Evolutionary conservation across 129 eudicot species (phyloP), one percentile per base, ranked within the genome.

Genomic region (Sambucus nigra): DNA sequence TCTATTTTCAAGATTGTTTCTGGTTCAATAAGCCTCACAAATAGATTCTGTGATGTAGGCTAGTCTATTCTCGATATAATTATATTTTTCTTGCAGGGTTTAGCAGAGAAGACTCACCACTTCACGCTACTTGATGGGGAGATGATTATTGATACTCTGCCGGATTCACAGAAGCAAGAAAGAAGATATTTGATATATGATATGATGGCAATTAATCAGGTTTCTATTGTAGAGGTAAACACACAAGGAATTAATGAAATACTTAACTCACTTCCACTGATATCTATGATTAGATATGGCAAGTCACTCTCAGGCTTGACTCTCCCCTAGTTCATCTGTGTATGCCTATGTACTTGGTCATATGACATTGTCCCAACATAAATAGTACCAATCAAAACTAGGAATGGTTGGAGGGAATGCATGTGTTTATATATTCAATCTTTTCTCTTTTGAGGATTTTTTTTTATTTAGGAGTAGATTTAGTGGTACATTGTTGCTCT

Each of bases 81-180:
- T 42, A 25, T 64, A 49, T 25, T 35, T 54, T 18, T 63, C 62
- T 59, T 55, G 58, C 71, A 76, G 84, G 87, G 78, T 66, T 67
- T 75, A 70, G 71, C 79, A 32, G 86, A 79, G 62, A 80, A 66
- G 76, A 25, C 69, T 69, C 99, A 92, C 73, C 99, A 92, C 73
- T 92, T 57, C 61, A 92, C 99, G 2, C 78, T 92, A 54, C 94
- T 92, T 62, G 99, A 92, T 66, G 99, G 99, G 61, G 99, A 92
- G 80, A 92, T 92, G 99, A 63, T 92, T 60, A 92, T 92, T 58
- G 96, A 92, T 71, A 92, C 87, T 27, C 56, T 92, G 50, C 94
- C 96, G 9, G 94, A 80, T 47, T 69, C 96, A 22, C 69, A 74
- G 54, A 86, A 86, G 77, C 96, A 92, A 73, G 99, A 86, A 76